A percentile compares a stretch with the other conserved stretches of the same genome.
These are phyloP conservation scores for Fusarium sp. DNA, from an alignment of 2,329 filamentous ascomycete genomes.

Conservation along the genomic window DNA sequence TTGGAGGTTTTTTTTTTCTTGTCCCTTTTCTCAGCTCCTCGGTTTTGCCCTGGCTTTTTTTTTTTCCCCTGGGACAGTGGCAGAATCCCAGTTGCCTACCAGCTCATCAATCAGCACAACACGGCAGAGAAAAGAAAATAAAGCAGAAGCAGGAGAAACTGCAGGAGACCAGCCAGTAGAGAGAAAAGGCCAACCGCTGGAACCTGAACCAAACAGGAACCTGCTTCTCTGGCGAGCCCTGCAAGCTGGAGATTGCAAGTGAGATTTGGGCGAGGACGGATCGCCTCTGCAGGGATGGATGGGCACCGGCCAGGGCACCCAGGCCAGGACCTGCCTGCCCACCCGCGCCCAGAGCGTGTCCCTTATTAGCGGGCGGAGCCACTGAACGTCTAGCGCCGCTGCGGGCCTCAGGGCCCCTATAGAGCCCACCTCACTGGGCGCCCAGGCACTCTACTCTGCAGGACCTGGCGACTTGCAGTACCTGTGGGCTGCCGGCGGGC, in stretches of 20 bases:
- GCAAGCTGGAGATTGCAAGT: constrained; percentile 47
- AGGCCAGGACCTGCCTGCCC: constrained; percentile 36
- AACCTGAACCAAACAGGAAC: constrained; percentile 14
- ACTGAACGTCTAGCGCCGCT: constrained; percentile 44
- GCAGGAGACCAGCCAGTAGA: constrained; percentile 16
- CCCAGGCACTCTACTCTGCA: constrained; percentile 3
- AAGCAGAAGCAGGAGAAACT: constrained; percentile 9
- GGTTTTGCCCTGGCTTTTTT: neutral
- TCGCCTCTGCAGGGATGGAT: constrained; percentile 50
- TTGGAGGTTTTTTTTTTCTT: constrained; percentile 8
- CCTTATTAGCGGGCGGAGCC: constrained; percentile 44
- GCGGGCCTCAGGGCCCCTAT: constrained; percentile 40
- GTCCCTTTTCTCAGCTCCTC: constrained; percentile 20
- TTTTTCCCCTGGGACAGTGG: constrained; percentile 24
- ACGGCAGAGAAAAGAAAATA: constrained; percentile 8
- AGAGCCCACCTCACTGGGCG: constrained; percentile 18
- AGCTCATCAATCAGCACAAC: neutral
- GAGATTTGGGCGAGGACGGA: constrained; percentile 48
- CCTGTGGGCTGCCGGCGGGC: constrained; percentile 27
- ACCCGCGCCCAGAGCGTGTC: constrained; percentile 21
- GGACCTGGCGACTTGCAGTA: neutral
- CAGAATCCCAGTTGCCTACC: constrained; percentile 16
- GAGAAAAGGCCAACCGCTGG: constrained; percentile 15
- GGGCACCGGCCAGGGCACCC: constrained; percentile 35
- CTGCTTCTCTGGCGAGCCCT: constrained; percentile 14